Conservation (phyloP, 108 stramenopile genomes). For the Conticribra weissflogii region DNA sequence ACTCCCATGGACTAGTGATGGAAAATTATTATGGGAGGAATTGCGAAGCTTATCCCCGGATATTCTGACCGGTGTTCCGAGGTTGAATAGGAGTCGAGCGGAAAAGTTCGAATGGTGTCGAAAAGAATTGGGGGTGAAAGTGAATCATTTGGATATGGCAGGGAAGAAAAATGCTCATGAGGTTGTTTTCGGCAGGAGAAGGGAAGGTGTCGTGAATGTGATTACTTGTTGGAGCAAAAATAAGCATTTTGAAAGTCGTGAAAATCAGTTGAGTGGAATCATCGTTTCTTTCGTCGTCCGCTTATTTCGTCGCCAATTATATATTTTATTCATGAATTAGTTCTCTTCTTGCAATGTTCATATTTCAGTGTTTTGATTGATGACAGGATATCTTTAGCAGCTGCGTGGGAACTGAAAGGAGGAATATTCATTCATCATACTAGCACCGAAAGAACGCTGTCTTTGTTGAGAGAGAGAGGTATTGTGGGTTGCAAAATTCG, state of each 20-base stretch:
- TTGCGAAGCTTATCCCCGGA: constrained; percentile 38
- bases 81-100: constrained; percentile 34
- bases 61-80: constrained; percentile 76
- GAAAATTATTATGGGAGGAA: constrained; percentile 63
- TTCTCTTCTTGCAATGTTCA: background rate
- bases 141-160: constrained; percentile 76
- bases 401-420: constrained; percentile 67
- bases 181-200: constrained; percentile 34
- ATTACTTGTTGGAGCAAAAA: constrained; percentile 86
- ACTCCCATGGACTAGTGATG: constrained; percentile 77
- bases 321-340: background rate
- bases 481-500: constrained; percentile 14
- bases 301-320: background rate
- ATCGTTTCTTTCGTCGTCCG: background rate
- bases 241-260: constrained; percentile 70
- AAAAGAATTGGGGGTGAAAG: constrained; percentile 57
- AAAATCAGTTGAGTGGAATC: constrained; percentile 28
- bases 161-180: constrained; percentile 46
- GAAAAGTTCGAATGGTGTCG: constrained; percentile 78
- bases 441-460: constrained; percentile 30
- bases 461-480: constrained; percentile 32
- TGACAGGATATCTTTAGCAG: constrained; percentile 57
- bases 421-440: constrained; percentile 84
- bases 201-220: constrained; percentile 50
- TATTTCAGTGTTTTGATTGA: constrained; percentile 66